These are phyloP conservation scores for Sporisorium sorghi DNA, from an alignment of 1,284 basidiomycete genomes.

Conservation along the genomic window DNA sequence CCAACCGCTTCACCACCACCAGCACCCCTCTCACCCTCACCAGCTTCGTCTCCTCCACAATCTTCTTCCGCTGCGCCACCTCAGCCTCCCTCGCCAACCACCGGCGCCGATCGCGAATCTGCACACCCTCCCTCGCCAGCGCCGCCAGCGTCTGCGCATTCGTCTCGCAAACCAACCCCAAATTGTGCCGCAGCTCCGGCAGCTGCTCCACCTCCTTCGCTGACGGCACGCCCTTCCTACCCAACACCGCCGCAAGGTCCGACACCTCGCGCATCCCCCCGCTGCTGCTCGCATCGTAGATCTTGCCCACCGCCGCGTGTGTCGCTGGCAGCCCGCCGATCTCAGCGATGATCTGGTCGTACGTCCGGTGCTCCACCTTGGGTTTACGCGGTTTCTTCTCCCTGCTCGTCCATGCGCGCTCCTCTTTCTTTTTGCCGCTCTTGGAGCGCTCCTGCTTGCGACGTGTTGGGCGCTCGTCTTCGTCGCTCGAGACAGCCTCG, in stretches of 20 bases:
- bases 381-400: conserved; percentile 57
- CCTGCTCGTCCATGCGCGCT: conserved; percentile 53
- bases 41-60: conserved; percentile 73
- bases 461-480: conserved; percentile 30
- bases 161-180: conserved; percentile 84
- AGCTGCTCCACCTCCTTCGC: conserved; percentile 70
- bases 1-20: conserved; percentile 40
- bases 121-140: conserved; percentile 87
- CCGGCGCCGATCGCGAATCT: conserved; percentile 81
- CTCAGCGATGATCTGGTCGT: conserved; percentile 66
- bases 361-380: conserved; percentile 64
- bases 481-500: conserved; percentile 41
- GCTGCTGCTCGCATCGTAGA: conserved; percentile 61
- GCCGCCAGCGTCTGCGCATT: conserved; percentile 85
- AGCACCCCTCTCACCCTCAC: conserved; percentile 49
- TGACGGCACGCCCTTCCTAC: conserved; percentile 26
- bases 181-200: conserved; percentile 94
- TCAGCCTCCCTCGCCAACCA: conserved; percentile 77
- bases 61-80: conserved; percentile 75
- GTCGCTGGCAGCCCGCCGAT: conserved; percentile 37
- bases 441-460: neutral
- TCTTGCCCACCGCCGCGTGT: conserved; percentile 40
- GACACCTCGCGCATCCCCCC: conserved; percentile 53
- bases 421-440: conserved; percentile 12
- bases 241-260: conserved; percentile 57